Base-by-base conservation (phyloP, 1,284 basidiomycete genomes). In the Malassezia furfur region DNA sequence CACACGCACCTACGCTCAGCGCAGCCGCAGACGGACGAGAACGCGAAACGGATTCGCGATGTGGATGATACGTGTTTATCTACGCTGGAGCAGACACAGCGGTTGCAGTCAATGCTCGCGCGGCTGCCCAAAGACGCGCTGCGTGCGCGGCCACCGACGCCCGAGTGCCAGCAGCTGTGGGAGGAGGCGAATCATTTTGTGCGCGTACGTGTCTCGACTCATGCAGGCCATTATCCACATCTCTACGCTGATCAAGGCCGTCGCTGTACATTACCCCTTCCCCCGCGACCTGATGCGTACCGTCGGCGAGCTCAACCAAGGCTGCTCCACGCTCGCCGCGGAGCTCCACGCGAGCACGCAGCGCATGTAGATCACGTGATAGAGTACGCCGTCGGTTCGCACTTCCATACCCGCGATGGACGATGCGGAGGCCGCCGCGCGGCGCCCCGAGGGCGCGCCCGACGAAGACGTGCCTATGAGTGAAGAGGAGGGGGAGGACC, bases 401-500 rank as follows among this genome's bases (percentile, higher is more conserved):
- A n/a, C 11, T 21, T 10, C 15, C 21, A 11, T 48, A 32, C 47
- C 48, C 48, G 28, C 10, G 10, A 49, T 49, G 48, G 48, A 49
- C n/a, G 48, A 37, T 8, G 48, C n/a, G 21, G 32, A 36, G 46
- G 17, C 15, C 38, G 38, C 49, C 5, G 22, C 38, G 10, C 12
- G n/a, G 38, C 49, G 39, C 8, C 2, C 41, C 37, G 30, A 10
- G 21, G 48, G 61, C 30, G 60, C 61, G 40, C 25, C 25, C 25
- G 68, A 62, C 31, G 66, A 67, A 19, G 63, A 68, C 35, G 55
- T 48, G 14, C 50, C 53, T 14, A 62, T 55, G 31, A 60, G 64
- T 47, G 65, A 70, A 17, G 70, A 66, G 14, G 63, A 67, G 35
- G 69, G 70, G 21, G 68, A 70, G 50, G 63, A 65, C 53, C 61